Evolutionary conservation across 371 early-diverging fungal species (phyloP), one percentile per base, ranked within the genome.

Genomic region (Mucor racemosus): DNA sequence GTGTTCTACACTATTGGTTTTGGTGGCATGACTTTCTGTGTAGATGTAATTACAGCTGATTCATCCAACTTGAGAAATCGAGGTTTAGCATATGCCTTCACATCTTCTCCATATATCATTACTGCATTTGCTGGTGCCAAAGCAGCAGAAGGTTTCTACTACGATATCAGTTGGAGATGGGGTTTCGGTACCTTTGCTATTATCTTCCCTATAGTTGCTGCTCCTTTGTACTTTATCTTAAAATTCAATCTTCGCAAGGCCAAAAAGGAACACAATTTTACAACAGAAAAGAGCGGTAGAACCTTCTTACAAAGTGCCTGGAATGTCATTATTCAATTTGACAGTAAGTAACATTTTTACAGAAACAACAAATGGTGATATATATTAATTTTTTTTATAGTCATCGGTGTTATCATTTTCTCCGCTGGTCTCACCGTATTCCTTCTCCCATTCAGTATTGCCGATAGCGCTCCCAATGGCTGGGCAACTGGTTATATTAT

Each of bases 171-270:
- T 14, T 68, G 64, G 55, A 66, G 66, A 61, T 70, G 70, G 70
- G 70, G 70, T 42, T 70, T 66, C 17, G 70, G 70, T 36, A 62
- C 66, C 15, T 70, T 55, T 19, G 66, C 66, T 21, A 70, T 70
- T 26, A 35, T 70, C 15, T 33, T 66, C 40, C 70, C 70, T 31
- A 41, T 70, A 5, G 36, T 54, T 4, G 26, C 54, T 38, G 4
- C 44, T 14, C 68, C 68, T 10, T 21, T 68, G 8, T 68, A 59
- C 40, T 53, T 58, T 8, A 35, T 68, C 5, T 64, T 68, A 31
- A 64, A 68, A 8, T 68, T 64, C 14, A 59, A 68, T 14, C 64
- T 64, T 44, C 9, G 64, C 26, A 64, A 68, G 60, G 68, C 68
- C 31, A 35, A 50, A 15, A 68, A 68, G 14, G 64, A 64, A 15